Evolutionary conservation across 768 basidiomycete genomes (phyloP), one percentile per base, ranked within the genome.

Genomic region (Guyanaporus albipodus): DNA sequence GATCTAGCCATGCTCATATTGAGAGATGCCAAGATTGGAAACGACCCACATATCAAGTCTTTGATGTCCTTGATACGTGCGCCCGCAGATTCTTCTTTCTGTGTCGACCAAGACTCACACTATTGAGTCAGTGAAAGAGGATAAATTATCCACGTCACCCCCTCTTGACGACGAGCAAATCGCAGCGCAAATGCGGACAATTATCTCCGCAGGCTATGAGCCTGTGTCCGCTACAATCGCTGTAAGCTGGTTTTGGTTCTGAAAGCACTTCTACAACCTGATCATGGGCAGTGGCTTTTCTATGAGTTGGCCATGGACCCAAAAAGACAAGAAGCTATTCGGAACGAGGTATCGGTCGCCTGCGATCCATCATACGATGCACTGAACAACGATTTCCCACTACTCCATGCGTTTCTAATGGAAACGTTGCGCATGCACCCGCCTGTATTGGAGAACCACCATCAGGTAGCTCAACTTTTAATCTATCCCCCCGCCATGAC

Each of bases 381-480:
- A 22, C 56, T 82, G 44, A 76, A 73, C 42, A 69, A 63, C 52
- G 64, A 69, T 33, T 74, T 71, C 48, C 77, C 79, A 1, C 67
- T 83, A 34, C 70, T 87, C 15, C 78, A 85, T 42, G 79, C 81
- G 2, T 75, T 81, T 8, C 47, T 85, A 36, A 76, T 77, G 54
- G 83, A 85, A 61, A 77, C 77, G 4, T 64, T 85, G 15, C 76
- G 83, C 23, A 59, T 84, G 37, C 79, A 83, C 54, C 76, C 83
- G 15, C 73, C 82, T 1, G 73, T 85, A 27, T 57, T 79, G 23
- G 82, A 84, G 60, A 83, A 84, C 52, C 79, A 83, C 55, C 82
- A 85, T 46, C 77, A 80, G 66, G 79, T 75, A 31, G 40, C 52
- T 56, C 22, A 24, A 22, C 38, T 26, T 32, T 17, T 18, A 32